phyloP scores from a whole-genome alignment of 2,329 filamentous ascomycete genomes.

The Cladophialophora psammophila region DNA sequence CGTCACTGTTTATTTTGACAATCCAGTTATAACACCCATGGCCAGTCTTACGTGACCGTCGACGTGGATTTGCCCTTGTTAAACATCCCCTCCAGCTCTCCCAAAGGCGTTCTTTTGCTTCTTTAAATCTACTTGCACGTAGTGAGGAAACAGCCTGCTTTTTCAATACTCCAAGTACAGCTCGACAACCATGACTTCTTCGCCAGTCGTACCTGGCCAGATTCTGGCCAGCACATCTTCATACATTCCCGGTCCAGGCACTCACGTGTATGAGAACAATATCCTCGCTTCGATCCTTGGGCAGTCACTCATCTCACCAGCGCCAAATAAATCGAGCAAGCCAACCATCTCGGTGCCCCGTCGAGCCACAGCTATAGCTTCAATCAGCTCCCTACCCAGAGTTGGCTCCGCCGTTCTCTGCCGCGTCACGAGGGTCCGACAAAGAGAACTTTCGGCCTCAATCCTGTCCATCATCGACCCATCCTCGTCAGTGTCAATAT shows the following conservation, averaged over 20 bases:
- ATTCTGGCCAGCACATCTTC: slow-evolving; percentile 72
- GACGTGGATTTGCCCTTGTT: background rate
- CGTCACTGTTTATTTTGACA: background rate
- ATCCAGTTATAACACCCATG: background rate
- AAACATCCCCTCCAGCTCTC: background rate
- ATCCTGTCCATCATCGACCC: slow-evolving; percentile 83
- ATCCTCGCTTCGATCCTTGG: slow-evolving; percentile 86
- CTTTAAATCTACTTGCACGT: background rate
- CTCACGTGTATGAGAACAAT: slow-evolving; percentile 76
- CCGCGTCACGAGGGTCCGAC: slow-evolving; percentile 82
- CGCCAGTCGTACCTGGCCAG: slow-evolving; percentile 69
- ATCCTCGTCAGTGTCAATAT: slow-evolving; percentile 37
- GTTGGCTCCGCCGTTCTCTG: slow-evolving; percentile 83
- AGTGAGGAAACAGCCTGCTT: background rate
- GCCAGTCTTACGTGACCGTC: background rate
- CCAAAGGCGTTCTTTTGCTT: background rate
- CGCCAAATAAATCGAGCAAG: slow-evolving; percentile 46
- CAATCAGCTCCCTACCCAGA: slow-evolving; percentile 61
- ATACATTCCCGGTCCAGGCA: slow-evolving; percentile 79
- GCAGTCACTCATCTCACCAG: slow-evolving; percentile 64
- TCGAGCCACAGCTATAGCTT: slow-evolving; percentile 58
- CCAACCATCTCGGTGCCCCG: slow-evolving; percentile 46
- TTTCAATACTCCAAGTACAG: background rate
- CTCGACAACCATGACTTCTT: slow-evolving; percentile 18
- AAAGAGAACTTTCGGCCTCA: slow-evolving; percentile 81